Conservation (phyloP, 768 basidiomycete genomes). For the Harrya chromipes region DNA sequence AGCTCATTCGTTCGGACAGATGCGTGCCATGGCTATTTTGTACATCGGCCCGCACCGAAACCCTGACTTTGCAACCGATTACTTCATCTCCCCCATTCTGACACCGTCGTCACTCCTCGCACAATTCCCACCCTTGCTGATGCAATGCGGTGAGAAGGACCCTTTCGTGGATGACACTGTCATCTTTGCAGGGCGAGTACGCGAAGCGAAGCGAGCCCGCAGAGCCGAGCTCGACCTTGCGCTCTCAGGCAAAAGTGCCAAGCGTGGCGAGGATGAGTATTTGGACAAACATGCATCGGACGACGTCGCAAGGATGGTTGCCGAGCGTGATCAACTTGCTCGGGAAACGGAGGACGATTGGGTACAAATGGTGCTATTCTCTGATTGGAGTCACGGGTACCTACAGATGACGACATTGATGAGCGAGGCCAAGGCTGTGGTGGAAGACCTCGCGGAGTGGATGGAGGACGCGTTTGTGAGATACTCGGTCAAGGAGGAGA, state of each 20-base stretch:
- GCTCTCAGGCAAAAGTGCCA: conserved; percentile 58
- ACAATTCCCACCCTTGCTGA: conserved; percentile 88
- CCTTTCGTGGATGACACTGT: conserved; percentile 98
- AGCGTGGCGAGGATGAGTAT: conserved; percentile 53
- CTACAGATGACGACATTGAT: conserved; percentile 92
- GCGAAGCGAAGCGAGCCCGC: conserved; percentile 88
- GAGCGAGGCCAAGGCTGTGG: conserved; percentile 73
- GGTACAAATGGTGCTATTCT: conserved; percentile 91
- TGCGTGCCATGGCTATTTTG: conserved; percentile 98
- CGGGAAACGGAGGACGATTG: conserved; percentile 86
- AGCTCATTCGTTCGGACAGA: conserved; percentile 51
- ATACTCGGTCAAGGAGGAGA: conserved; percentile 29
- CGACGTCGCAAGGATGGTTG: conserved; percentile 42
- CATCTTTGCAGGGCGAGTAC: conserved; percentile 91
- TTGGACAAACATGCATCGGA: conserved; percentile 24
- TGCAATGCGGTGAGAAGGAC: conserved; percentile 95
- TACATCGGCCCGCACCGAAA: conserved; percentile 93
- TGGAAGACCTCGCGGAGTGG: conserved; percentile 87
- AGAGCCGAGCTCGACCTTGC: conserved; percentile 67
- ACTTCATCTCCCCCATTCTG: conserved; percentile 93
- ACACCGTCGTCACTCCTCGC: conserved; percentile 81
- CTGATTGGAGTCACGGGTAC: conserved; percentile 97
- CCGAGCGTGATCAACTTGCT: conserved; percentile 58
- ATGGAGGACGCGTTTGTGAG: conserved; percentile 72
- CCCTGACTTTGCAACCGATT: conserved; percentile 94